Base-by-base conservation (phyloP, 495 filamentous ascomycete species). In the Penicillium manginii region DNA sequence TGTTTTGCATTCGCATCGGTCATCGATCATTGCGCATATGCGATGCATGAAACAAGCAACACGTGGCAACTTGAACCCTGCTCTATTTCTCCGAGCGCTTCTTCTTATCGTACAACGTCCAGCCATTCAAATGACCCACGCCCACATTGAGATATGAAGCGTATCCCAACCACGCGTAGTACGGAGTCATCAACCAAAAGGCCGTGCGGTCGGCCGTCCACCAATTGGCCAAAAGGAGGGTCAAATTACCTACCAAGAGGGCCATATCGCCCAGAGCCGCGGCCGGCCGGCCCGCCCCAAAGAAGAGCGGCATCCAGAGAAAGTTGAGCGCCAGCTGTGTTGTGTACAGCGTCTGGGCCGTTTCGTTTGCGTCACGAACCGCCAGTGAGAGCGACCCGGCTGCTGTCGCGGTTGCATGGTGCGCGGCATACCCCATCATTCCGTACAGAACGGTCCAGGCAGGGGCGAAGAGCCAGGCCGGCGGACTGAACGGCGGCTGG, bases 231-330 rank as follows among this genome's bases (percentile, higher is more conserved):
- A 89, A 81, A 50, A 97, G 62, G 55, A 89, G 89, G 0, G 80
- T 83, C 17, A 88, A 87, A 5, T 86, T 77, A 1, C 86, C 91
- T 2, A 85, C 81, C 11, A 97, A 75, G 1, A 87, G 81, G 2
- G 89, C 76, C 49, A 96, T 87, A 75, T 97, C 90, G 4, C 80
- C 83, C 9, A 92, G 82, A 1, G 92, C 92, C 67, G 85, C 83
- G 55, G 86, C 81, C 3, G 91, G 90, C 22, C 84, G 81, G 39
- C 84, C 82, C 32, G 88, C 61, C 1, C 82, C 81, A 68, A 96
- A 97, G 81, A 97, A 98, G 9, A 97, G 82, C 2, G 93, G 93
- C 91, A 94, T 97, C 91, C 91, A 98, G 48, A 88, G 69, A 18
- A 94, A 75, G 70, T 97, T 97, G 14, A 97, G 73, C 18, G 79